Conservation (phyloP, 345 rosid species). For the Eucalyptus tenuipes region DNA sequence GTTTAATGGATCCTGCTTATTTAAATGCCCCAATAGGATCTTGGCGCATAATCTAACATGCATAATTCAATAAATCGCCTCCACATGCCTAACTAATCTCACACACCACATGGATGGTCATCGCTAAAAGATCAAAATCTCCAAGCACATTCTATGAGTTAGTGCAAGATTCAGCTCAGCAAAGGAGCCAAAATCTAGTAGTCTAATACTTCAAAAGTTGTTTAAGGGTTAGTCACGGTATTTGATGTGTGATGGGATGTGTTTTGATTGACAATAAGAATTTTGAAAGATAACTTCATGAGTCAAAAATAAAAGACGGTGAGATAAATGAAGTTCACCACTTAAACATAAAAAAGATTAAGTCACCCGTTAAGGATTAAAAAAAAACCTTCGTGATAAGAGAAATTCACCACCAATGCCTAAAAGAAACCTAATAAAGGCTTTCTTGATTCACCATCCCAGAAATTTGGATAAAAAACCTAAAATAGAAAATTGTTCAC, state of each 20-base stretch:
- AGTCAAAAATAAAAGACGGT: not conserved
- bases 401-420: not conserved
- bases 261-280: not conserved
- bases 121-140: not conserved
- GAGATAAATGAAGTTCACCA: not conserved
- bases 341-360: not conserved
- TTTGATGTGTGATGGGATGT: not conserved
- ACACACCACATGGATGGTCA: not conserved
- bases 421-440: not conserved
- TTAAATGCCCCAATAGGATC: not conserved
- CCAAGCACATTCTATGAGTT: not conserved
- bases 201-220: not conserved
- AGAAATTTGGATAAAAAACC: not conserved
- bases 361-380: not conserved
- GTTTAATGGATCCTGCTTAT: not conserved
- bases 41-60: not conserved
- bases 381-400: accelerated
- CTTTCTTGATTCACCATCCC: not conserved
- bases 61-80: not conserved
- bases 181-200: not conserved
- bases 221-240: slow-evolving; percentile 25
- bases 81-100: not conserved
- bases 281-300: not conserved
- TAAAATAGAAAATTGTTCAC: not conserved
- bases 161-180: not conserved